Evolutionary conservation across 2,329 filamentous ascomycete species (phyloP).

Genomic region (Zymoseptoria pseudotritici): DNA sequence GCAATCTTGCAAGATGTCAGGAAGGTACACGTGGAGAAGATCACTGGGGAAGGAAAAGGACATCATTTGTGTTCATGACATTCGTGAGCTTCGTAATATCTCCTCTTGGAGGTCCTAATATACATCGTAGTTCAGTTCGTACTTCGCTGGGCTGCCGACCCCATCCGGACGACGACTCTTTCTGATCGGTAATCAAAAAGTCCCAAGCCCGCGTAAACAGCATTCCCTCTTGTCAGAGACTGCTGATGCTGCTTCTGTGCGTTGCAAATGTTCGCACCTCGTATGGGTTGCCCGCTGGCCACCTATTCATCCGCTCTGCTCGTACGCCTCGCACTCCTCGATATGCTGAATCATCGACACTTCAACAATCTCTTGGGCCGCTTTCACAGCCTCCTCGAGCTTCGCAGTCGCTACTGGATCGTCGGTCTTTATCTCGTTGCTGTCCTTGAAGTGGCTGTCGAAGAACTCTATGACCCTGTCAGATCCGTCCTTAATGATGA

Average conservation of each 20-base stretch:
- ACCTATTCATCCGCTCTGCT: background rate
- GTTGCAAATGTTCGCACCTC: background rate
- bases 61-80: background rate
- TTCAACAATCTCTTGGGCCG: background rate
- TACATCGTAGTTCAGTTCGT: background rate
- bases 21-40: background rate
- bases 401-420: slow-evolving; percentile 1
- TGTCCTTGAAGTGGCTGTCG: slow-evolving; percentile 1
- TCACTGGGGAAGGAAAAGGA: background rate
- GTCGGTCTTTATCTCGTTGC: background rate
- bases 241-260: background rate
- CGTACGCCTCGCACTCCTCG: slow-evolving; percentile 1
- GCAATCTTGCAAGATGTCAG: background rate
- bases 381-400: background rate
- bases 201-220: background rate
- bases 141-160: background rate
- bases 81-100: background rate
- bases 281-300: background rate
- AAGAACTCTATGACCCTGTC: too few species aligned
- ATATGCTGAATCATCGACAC: background rate
- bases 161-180: background rate
- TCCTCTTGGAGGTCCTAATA: background rate
- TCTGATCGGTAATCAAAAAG: background rate
- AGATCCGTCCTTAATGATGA: too few species aligned
- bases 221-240: background rate